phyloP scores from a whole-genome alignment of 495 filamentous ascomycete genomes.

The Talaromyces adpressus region DNA sequence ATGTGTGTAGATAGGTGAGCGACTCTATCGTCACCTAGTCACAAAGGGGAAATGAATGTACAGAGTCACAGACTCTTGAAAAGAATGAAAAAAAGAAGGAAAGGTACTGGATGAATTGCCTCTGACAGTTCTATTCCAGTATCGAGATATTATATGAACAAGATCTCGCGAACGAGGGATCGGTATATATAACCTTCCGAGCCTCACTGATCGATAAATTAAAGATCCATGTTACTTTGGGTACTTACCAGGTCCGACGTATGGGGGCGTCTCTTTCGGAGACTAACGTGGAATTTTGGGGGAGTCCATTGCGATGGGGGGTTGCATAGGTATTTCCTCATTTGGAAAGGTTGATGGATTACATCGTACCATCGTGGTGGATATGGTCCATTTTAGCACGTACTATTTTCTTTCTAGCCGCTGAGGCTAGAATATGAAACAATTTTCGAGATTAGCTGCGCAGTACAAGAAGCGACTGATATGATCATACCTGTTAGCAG shows the following conservation, averaged over 20 bases:
- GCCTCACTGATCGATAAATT: not conserved
- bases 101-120: not conserved
- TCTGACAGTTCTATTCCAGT: not conserved
- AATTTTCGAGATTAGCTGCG: not conserved
- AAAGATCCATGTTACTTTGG: not conserved
- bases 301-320: not conserved
- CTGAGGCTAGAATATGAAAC: not conserved
- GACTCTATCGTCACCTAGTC: constrained; percentile 1
- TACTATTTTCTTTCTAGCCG: not conserved
- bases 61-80: constrained; percentile 7
- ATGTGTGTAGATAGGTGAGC: not conserved
- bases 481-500: not conserved
- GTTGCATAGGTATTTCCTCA: not conserved
- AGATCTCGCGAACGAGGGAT: not conserved
- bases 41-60: not conserved
- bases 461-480: not conserved
- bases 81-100: constrained; percentile 1
- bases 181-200: not conserved
- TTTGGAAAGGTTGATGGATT: not conserved
- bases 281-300: not conserved
- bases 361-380: not conserved
- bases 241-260: not conserved
- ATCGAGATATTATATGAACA: not conserved
- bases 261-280: not conserved
- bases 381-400: not conserved